Base-by-base conservation (phyloP, 2,329 filamentous ascomycete species). In the Chlorencoelia australis region DNA sequence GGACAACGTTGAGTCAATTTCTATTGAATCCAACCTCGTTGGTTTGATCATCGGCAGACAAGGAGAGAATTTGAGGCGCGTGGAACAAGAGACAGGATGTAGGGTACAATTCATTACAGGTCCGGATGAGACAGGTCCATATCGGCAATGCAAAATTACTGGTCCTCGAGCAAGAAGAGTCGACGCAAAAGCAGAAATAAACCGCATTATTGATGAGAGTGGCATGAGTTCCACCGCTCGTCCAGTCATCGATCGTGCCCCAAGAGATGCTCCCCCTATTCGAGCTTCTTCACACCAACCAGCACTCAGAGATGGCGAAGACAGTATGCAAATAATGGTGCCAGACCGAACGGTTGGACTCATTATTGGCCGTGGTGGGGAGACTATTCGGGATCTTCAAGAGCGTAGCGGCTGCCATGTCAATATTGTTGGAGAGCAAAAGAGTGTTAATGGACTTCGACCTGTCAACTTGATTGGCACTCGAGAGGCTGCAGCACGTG, bases 371-470 rank as follows among this genome's bases (percentile, higher is more conserved):
- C 82, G 87, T 48, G 85, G 85, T 26, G 87, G 87, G 41, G 87
- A 94, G 63, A 94, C 87, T 1, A 94, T 94, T 52, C 79, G 86
- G 54, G 87, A 94, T 56, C 68, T 94, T 16, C 88, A 94, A 62
- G 87, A 94, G 59, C 73, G 84, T 44, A 91, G 83, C 51, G 84
- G 83, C n/a, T 94, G 87, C 58, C 88, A 94, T 59, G 86, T 94
- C 58, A 94, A 94, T 59, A 94, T 94, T 53, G 84, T 94, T 26
- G 83, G 83, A 51, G 87, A 94, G 63, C 85, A 85, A 48, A 93
- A 94, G 69, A 94, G 85, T 55, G 74, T 94, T 48, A 93, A 93
- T 55, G 87, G 87, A 29, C 68, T 94, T 43, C 78, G 87, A 33
- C 87, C 88, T 18, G 86, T 94, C 45, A 94, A 94, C 57, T 69